phyloP scores from a whole-genome alignment of 177 flowering plant species.

The Telopea speciosissima region DNA sequence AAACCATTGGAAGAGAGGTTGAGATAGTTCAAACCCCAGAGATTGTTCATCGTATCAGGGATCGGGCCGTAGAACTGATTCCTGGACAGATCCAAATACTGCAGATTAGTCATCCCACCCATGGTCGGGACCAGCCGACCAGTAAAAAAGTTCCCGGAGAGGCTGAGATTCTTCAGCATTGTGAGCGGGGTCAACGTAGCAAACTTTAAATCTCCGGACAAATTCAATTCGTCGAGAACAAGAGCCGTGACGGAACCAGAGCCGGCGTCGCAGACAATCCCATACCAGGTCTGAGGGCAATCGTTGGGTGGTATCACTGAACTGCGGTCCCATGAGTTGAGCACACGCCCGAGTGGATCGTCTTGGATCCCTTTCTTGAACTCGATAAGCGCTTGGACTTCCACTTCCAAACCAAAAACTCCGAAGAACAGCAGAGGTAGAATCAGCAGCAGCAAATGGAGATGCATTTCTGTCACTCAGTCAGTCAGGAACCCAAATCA shows the following conservation, averaged over 20 bases:
- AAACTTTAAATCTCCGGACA: constrained; percentile 75
- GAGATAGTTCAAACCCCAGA: constrained; percentile 57
- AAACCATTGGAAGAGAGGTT: constrained; percentile 71
- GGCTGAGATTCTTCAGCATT: constrained; percentile 51
- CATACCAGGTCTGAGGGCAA: constrained; percentile 51
- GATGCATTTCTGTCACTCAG: constrained; percentile 14
- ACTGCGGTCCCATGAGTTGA: constrained; percentile 38
- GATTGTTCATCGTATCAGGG: constrained; percentile 54
- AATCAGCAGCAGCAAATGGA: constrained; percentile 7
- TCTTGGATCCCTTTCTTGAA: constrained; percentile 73
- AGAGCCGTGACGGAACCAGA: constrained; percentile 33
- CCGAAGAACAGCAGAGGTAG: background rate
- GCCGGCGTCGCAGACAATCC: constrained; percentile 46
- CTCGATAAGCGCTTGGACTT: constrained; percentile 62
- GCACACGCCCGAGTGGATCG: constrained; percentile 48
- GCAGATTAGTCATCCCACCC: constrained; percentile 49
- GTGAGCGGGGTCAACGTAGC: constrained; percentile 47
- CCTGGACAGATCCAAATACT: constrained; percentile 72
- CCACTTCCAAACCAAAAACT: constrained; percentile 17
- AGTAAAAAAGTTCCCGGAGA: constrained; percentile 59
- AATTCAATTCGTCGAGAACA: constrained; percentile 41
- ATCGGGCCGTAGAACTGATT: constrained; percentile 78
- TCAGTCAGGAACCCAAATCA: constrained; percentile 11
- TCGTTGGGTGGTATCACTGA: constrained; percentile 13
- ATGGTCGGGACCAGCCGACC: constrained; percentile 74